Percentiles rank a stretch among this genome's conserved stretches.
phyloP scores from a whole-genome alignment of 306 rosid genomes.

The Pyrus bretschneideri region DNA sequence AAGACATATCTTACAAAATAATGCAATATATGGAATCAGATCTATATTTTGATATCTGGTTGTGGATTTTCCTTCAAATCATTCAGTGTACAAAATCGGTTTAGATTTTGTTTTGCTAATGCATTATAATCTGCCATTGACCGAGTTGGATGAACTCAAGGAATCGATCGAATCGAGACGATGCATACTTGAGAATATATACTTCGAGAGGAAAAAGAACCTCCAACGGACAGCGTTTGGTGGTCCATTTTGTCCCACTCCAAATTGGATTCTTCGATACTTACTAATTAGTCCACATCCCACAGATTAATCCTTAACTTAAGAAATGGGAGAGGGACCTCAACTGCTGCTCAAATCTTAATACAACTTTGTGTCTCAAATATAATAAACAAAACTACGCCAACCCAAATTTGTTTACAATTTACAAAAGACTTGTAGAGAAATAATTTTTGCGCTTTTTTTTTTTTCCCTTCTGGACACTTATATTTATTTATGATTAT shows the following conservation, averaged over 20 bases:
- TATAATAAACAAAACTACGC: not conserved
- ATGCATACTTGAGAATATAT: not conserved
- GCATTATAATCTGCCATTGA: not conserved
- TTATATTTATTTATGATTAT: no score
- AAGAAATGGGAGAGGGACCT: no score
- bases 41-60: not conserved
- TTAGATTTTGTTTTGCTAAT: not conserved
- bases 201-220: not conserved
- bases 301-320: not conserved
- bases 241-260: not conserved
- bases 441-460: no score
- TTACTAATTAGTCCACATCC: not conserved
- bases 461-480: no score
- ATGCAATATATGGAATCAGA: not conserved
- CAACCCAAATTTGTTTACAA: no score
- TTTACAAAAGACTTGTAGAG: no score
- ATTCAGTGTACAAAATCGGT: no score
- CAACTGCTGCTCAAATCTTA: not conserved
- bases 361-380: not conserved
- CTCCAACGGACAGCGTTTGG: not conserved
- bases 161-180: conserved; percentile 4
- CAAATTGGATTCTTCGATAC: not conserved
- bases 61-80: not conserved
- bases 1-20: conserved; percentile 12
- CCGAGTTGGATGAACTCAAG: not conserved